Evolutionary conservation across 2,329 filamentous ascomycete species (phyloP).

Genomic region (Dothideomycetidae sp.): DNA sequence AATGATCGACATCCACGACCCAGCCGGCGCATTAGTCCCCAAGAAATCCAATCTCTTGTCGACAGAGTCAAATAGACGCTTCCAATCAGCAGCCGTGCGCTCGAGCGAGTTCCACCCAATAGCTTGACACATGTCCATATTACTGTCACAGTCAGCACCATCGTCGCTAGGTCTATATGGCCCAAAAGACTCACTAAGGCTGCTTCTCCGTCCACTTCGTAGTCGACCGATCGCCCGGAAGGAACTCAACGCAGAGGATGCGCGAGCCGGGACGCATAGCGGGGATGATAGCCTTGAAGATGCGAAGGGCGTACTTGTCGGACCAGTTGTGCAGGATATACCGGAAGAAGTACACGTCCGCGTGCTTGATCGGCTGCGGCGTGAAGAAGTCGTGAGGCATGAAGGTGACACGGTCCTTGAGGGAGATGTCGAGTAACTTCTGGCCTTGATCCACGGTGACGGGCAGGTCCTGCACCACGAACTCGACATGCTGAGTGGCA

Average conservation of each 20-base stretch:
- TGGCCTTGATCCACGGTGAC: constrained; percentile 9
- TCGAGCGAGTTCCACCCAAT: background rate
- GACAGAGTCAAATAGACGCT: background rate
- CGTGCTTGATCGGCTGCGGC: constrained; percentile 17
- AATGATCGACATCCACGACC: background rate
- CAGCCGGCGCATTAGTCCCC: background rate
- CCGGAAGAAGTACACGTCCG: constrained; percentile 18
- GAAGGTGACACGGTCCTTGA: constrained; percentile 12
- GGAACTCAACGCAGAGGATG: background rate
- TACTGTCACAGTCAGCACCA: no score
- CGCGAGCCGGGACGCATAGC: constrained; percentile 9
- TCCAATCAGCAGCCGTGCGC: background rate
- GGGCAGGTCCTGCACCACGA: constrained; percentile 33
- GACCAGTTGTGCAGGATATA: constrained; percentile 17
- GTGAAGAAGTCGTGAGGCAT: constrained; percentile 19
- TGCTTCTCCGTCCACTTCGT: background rate
- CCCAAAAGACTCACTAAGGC: background rate
- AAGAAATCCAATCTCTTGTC: background rate
- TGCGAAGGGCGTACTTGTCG: constrained; percentile 15
- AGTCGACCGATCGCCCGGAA: background rate
- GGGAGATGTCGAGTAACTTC: background rate
- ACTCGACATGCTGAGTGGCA: constrained; percentile 27
- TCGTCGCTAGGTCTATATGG: no score
- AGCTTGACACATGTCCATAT: background rate
- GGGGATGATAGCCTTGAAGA: constrained; percentile 12